Conservation (phyloP, 148 eudicot species). For the Nepenthes mirabilis region DNA sequence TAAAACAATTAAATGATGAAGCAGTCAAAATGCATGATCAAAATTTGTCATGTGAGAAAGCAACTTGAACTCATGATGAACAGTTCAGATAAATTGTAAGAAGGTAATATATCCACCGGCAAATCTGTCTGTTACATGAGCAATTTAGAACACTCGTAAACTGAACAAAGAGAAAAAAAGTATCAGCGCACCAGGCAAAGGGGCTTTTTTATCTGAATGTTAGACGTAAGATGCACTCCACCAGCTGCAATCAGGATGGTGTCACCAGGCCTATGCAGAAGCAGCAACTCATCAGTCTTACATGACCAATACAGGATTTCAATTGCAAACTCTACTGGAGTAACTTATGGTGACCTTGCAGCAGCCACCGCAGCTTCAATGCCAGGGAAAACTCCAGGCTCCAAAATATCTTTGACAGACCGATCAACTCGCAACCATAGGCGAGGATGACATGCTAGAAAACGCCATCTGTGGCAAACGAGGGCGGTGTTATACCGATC, state of each 20-base stretch:
- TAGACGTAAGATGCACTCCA: constrained; percentile 68
- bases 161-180: background rate
- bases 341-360: constrained; percentile 49
- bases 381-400: constrained; percentile 62
- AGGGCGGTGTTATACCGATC: constrained; percentile 99
- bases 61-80: too few species aligned
- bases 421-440: constrained; percentile 91
- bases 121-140: background rate
- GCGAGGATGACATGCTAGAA: constrained; percentile 94
- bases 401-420: constrained; percentile 36
- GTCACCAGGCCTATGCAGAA: constrained; percentile 74
- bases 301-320: background rate
- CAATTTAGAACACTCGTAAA: background rate
- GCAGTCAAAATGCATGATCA: too few species aligned
- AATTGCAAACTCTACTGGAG: background rate
- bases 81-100: too few species aligned
- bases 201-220: constrained; percentile 78
- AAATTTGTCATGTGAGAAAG: too few species aligned
- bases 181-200: constrained; percentile 71
- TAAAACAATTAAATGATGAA: too few species aligned
- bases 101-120: too few species aligned
- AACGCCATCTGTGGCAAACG: constrained; percentile 99
- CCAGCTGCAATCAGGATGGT: constrained; percentile 88
- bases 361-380: constrained; percentile 80
- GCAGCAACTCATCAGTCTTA: constrained; percentile 9